These are phyloP conservation scores for Fusarium fracticaudum DNA, from an alignment of 2,329 filamentous ascomycete species.

Conservation along the genomic window DNA sequence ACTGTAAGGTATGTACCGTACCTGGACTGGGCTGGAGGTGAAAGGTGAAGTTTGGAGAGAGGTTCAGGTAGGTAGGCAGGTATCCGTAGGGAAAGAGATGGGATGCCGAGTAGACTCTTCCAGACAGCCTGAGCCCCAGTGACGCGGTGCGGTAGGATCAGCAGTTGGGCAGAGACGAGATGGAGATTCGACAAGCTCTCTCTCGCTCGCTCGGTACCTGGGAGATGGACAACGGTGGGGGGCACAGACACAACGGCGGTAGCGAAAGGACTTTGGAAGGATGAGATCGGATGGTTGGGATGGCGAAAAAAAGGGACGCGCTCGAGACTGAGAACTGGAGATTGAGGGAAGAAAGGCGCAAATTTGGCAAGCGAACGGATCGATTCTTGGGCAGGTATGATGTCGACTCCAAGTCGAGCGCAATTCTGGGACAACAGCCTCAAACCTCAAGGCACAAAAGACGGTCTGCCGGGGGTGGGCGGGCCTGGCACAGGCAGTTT, in stretches of 20 bases:
- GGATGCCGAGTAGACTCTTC: constrained; percentile 33
- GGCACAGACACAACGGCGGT: constrained; percentile 38
- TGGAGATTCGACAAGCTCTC: constrained; percentile 41
- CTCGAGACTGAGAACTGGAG: constrained; percentile 21
- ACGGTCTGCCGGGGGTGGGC: constrained; percentile 44
- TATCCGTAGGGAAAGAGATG: constrained; percentile 16
- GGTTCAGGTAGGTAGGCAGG: constrained; percentile 15
- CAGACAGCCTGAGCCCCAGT: constrained; percentile 37
- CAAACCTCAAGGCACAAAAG: constrained; percentile 41
- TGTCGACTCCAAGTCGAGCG: constrained; percentile 42
- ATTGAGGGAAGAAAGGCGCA: constrained; percentile 37
- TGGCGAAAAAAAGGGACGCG: constrained; percentile 17
- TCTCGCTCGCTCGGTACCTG: constrained; percentile 35
- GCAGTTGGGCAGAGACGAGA: constrained; percentile 45
- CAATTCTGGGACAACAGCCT: constrained; percentile 36
- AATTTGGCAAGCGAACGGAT: constrained; percentile 37
- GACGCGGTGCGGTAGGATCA: constrained; percentile 44
- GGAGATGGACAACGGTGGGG: constrained; percentile 40
- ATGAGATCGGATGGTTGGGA: constrained; percentile 13
- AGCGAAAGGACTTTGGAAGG: constrained; percentile 32
- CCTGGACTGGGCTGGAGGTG: not conserved
- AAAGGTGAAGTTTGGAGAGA: constrained; percentile 38
- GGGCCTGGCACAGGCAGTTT: constrained; percentile 35
- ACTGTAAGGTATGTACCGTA: constrained; percentile 25
- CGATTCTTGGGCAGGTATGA: constrained; percentile 40